A percentile compares a stretch with the other conserved stretches of the same genome.
Evolutionary conservation across 306 rosid species (phyloP).

Genomic region (Rosa chinensis): DNA sequence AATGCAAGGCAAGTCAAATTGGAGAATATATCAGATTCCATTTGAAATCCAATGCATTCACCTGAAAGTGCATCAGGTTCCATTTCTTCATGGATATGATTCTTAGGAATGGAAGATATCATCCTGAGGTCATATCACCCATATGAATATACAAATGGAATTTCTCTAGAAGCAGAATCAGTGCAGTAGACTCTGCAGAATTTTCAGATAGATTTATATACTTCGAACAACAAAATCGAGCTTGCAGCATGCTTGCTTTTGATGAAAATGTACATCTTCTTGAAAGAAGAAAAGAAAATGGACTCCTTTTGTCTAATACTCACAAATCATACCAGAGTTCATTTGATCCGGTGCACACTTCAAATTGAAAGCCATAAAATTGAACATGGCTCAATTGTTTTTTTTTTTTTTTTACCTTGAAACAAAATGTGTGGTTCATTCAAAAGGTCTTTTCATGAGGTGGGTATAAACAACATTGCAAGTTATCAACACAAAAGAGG

Average conservation of each 20-base stretch:
- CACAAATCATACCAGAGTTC: neutral
- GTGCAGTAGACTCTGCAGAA: neutral
- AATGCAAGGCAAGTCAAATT: neutral
- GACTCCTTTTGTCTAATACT: neutral
- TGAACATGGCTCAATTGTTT: conserved; percentile 3
- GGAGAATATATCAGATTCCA: neutral
- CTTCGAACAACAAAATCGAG: neutral
- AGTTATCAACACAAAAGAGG: conserved; percentile 20
- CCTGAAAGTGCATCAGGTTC: neutral
- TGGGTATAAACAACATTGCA: conserved; percentile 26
- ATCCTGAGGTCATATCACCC: neutral
- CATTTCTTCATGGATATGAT: neutral
- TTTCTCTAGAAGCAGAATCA: neutral
- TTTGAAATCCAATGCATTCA: neutral
- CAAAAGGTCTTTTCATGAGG: conserved; percentile 14
- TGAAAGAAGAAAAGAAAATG: neutral
- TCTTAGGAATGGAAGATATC: neutral
- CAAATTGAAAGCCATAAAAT: neutral
- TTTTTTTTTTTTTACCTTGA: neutral
- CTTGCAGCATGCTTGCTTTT: neutral
- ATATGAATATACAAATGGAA: neutral
- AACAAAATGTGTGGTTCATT: conserved; percentile 16
- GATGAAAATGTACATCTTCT: neutral
- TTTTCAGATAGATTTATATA: neutral
- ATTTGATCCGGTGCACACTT: neutral